Evolutionary conservation across 2,329 filamentous ascomycete genomes (phyloP), one percentile per base, ranked within the genome.

Genomic region (Ophiostoma sp.): DNA sequence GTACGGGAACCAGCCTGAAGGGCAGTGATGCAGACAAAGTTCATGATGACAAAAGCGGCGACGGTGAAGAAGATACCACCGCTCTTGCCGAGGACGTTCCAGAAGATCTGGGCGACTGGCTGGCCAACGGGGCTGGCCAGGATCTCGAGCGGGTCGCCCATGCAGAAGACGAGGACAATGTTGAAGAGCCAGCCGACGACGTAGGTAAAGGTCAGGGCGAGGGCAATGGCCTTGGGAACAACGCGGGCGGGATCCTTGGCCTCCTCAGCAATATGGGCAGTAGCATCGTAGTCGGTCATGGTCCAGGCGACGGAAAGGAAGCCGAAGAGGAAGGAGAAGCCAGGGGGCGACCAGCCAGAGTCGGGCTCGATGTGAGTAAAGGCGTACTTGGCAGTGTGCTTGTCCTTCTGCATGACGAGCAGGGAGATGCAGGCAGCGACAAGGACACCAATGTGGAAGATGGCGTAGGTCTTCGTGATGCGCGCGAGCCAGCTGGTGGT

Each of bases 271-370:
- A 84, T 84, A 72, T 73, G 75, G 52, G 74, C 75, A 16, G 75
- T 75, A 64, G 75, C 75, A 64, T 77, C 75, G 64, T 74, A 75
- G 68, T 76, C 74, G 83, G 83, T 86, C 84, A 87, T 86, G 67
- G 83, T 86, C 84, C 84, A 87, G 27, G 81, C 81, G 49, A 85
- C 84, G 1, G 82, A 84, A 40, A 87, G 76, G 73, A 85, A 86
- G n/a, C 84, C 84, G 69, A 87, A 86, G n/a, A 86, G 73, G 74
- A 84, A 86, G 3, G 82, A 83, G 74, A 83, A 86, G 36, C 84
- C 84, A 2, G 79, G 75, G 0, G 84, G 84, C 0, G 73, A 77
- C 84, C 84, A 87, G 47, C 84, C 84, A 0, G 81, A 84, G 38
- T 75, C 75, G 2, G 82, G 78, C 62, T 82, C 78, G 66, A 85